phyloP scores from a whole-genome alignment of 331 rosid genomes.

The Rhamnella rubrinervis region DNA sequence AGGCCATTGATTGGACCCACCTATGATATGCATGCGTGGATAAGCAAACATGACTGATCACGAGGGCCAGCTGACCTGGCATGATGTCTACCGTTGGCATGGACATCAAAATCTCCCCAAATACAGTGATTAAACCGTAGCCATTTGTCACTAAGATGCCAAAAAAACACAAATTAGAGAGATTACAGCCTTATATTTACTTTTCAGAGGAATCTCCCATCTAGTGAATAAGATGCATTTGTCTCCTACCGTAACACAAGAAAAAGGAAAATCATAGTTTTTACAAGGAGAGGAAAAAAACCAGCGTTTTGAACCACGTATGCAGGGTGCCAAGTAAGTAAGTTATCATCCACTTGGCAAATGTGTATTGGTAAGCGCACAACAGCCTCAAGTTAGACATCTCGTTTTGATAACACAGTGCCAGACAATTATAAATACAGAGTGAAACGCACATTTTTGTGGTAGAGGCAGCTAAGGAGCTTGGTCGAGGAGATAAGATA shows the following conservation, averaged over 20 bases:
- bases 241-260: conserved; percentile 30
- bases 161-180: conserved; percentile 23
- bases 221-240: conserved; percentile 34
- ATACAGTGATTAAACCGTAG: conserved; percentile 40
- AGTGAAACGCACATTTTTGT: conserved; percentile 43
- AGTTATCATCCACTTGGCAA: conserved; percentile 45
- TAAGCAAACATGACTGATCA: conserved; percentile 3
- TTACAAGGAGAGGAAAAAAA: conserved; percentile 44
- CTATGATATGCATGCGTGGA: background rate
- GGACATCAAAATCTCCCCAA: conserved; percentile 30
- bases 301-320: conserved; percentile 42
- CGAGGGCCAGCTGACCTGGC: conserved; percentile 20
- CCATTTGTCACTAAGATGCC: conserved; percentile 42
- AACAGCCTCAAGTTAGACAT: conserved; percentile 59
- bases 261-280: conserved; percentile 13
- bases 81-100: conserved; percentile 20
- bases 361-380: conserved; percentile 24
- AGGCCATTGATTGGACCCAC: conserved; percentile 16
- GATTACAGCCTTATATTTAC: conserved; percentile 52
- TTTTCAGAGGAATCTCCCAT: conserved; percentile 30
- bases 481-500: conserved; percentile 67
- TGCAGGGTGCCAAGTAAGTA: conserved; percentile 42
- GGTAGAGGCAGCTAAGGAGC: conserved; percentile 52
- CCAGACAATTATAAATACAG: conserved; percentile 51
- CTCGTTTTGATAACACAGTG: conserved; percentile 34